Conservation (phyloP, 1,284 basidiomycete species). For the Moesziomyces aphidis region DNA sequence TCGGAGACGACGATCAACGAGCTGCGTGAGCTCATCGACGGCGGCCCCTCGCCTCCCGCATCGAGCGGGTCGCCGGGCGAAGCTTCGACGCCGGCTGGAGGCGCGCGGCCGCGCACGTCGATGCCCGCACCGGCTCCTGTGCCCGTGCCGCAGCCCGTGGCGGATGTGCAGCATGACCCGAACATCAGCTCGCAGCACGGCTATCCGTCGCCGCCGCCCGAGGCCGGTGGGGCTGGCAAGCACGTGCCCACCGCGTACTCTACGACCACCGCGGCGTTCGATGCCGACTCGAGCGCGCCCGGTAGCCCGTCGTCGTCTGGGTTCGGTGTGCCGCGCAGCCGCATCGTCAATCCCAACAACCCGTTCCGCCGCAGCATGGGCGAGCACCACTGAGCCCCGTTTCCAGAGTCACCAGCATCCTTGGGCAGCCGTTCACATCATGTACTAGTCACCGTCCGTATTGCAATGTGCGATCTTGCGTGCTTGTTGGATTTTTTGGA, state of each 20-base stretch:
- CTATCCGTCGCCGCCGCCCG: slow-evolving; percentile 41
- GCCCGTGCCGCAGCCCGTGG: slow-evolving; percentile 39
- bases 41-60: slow-evolving; percentile 25
- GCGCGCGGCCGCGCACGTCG: slow-evolving; percentile 7
- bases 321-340: slow-evolving; percentile 20
- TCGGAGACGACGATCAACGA: slow-evolving; percentile 55
- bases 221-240: slow-evolving; percentile 9
- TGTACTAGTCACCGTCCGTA: background rate
- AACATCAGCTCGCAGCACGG: slow-evolving; percentile 32
- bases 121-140: slow-evolving; percentile 34
- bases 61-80: slow-evolving; percentile 18
- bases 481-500: background rate
- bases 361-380: slow-evolving; percentile 52
- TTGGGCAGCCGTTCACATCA: background rate
- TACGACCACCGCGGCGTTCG: slow-evolving; percentile 24
- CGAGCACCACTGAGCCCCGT: slow-evolving; percentile 18
- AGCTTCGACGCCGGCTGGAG: background rate
- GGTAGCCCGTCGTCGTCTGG: slow-evolving; percentile 27
- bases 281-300: slow-evolving; percentile 10
- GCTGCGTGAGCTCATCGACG: slow-evolving; percentile 57
- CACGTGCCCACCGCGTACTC: slow-evolving; percentile 17
- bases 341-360: slow-evolving; percentile 53
- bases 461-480: background rate
- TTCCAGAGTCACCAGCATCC: background rate
- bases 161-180: slow-evolving; percentile 7